Base-by-base conservation (phyloP, 2,329 filamentous ascomycete species). In the Phialocephala sp. region DNA sequence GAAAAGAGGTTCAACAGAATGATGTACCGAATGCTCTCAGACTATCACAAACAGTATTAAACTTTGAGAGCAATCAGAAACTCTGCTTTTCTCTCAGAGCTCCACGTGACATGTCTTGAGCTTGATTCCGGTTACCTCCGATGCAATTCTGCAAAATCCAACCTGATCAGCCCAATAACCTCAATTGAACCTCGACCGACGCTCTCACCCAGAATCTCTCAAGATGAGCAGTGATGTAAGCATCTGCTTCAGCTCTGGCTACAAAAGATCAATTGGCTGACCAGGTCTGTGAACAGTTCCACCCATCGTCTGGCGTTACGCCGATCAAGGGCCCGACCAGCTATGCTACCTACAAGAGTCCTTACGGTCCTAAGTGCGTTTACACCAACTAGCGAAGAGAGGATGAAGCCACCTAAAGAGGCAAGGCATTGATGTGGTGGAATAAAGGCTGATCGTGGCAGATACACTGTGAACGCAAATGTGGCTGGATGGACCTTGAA, bases 331-430 rank as follows among this genome's bases (percentile, higher is more conserved):
- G 56, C 22, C 63, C 35, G 14, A 50, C 60, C 18, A 54, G 41
- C 32, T 75, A 75, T 57, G 22, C 32, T 22, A 71, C 77, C 68
- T 89, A 88, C 83, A 84, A 84, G 80, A 89, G 86, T 80, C 80
- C 83, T 71, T 89, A 87, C 77, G 87, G 86, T 76, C 88, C 88
- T 61, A 89, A 88, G 88, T 90, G 86, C 80, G 83, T 80, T 77
- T 67, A 22, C n/a, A 2, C 60, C 5, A 43, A 47, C 20, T 50
- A 15, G 27, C 27, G 27, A 20, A 37, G 22, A 36, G 27, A 57
- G 8, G 8, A 47, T 47, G n/a, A 22, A 22, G 20, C 8, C 6
- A 3, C 27, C 27, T 32, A 32, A 6, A 32, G 6, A 32, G 11
- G 20, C 6, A 50, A 5, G 45, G 8, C 8, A 50, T 8, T 12